Evolutionary conservation across 148 eudicot species (phyloP).

Genomic region (Mesembryanthemum crystallinum): DNA sequence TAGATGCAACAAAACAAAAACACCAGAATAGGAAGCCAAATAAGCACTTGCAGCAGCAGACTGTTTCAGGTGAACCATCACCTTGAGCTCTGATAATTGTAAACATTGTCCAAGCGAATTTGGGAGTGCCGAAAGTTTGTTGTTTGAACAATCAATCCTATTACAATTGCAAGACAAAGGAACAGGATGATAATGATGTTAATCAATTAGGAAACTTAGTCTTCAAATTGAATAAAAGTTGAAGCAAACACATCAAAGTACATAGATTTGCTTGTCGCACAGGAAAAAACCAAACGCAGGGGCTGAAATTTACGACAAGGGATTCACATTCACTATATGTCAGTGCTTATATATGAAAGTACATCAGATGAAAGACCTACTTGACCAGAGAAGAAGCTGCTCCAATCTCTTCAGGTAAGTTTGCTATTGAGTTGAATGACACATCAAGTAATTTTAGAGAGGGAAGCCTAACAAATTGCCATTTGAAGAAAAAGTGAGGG

Average conservation of each 20-base stretch:
- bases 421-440: slow-evolving; percentile 55
- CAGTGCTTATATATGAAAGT: background rate
- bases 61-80: slow-evolving; percentile 14
- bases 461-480: slow-evolving; percentile 52
- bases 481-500: slow-evolving; percentile 9
- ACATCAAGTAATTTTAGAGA: slow-evolving; percentile 76
- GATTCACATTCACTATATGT: background rate
- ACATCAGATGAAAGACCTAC: slow-evolving; percentile 40
- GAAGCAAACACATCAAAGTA: slow-evolving; percentile 1
- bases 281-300: background rate
- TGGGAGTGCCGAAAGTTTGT: slow-evolving; percentile 68
- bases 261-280: background rate
- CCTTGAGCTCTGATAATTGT: slow-evolving; percentile 82
- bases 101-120: slow-evolving; percentile 71
- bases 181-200: background rate
- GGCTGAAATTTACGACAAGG: background rate
- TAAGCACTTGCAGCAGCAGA: slow-evolving; percentile 13
- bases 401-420: slow-evolving; percentile 82
- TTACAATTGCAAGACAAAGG: slow-evolving; percentile 8
- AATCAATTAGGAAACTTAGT: background rate
- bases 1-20: slow-evolving; percentile 8
- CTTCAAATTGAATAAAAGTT: background rate
- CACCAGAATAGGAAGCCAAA: background rate
- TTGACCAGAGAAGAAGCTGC: slow-evolving; percentile 79
- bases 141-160: slow-evolving; percentile 96